Conservation (phyloP, 140 eudicot species). For the Ambrosia hybrid region DNA sequence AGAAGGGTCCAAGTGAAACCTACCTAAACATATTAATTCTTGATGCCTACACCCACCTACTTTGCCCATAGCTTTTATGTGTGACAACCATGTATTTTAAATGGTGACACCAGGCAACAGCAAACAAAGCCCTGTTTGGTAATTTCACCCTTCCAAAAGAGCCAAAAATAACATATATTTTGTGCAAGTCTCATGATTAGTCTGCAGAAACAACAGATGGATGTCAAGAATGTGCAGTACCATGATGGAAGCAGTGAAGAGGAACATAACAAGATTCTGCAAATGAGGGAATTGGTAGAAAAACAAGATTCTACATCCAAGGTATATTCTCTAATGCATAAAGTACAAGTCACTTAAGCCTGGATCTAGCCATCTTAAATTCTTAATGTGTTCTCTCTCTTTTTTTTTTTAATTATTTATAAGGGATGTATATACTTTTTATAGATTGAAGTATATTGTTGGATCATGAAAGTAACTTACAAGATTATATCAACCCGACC, state of each 20-base stretch:
- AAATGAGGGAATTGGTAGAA: conserved; percentile 47
- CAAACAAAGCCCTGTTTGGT: conserved; percentile 16
- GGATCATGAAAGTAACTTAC: neutral
- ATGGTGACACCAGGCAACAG: neutral
- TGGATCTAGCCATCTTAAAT: conserved; percentile 22
- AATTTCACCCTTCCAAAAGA: conserved; percentile 19
- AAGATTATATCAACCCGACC: neutral
- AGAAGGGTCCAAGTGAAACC: conserved; percentile 23
- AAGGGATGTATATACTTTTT: conserved; percentile 13
- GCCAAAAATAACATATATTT: neutral
- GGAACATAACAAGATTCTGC: conserved; percentile 39
- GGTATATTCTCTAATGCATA: conserved; percentile 26
- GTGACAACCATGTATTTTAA: neutral
- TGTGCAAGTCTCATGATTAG: conserved; percentile 11
- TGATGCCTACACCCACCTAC: conserved; percentile 15
- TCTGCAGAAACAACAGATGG: conserved; percentile 15
- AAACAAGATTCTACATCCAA: conserved; percentile 51
- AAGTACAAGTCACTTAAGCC: conserved; percentile 6
- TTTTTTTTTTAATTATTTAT: neutral
- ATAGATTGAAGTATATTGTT: neutral
- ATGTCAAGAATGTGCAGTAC: neutral
- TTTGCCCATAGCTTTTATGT: neutral
- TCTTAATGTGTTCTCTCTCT: neutral
- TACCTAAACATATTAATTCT: neutral
- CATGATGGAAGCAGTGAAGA: conserved; percentile 28